phyloP scores from a whole-genome alignment of 805 yeast species.

The Candida peoriensis region DNA sequence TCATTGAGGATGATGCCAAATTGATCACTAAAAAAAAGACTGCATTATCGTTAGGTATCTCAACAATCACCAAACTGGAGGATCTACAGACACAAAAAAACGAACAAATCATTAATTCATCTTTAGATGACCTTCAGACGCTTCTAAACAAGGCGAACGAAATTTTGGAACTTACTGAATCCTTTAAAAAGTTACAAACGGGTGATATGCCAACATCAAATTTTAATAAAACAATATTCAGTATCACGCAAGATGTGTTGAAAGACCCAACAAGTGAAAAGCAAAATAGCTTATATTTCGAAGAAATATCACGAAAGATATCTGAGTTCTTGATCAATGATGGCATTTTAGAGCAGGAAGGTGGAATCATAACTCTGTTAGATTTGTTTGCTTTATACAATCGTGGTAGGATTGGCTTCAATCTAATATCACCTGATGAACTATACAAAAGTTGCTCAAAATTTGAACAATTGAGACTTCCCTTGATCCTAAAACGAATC shows the following conservation, averaged over 20 bases:
- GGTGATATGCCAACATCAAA: slow-evolving; percentile 11
- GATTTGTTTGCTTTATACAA: slow-evolving; percentile 64
- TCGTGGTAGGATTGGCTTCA: slow-evolving; percentile 58
- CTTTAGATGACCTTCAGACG: slow-evolving; percentile 72
- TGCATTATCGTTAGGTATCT: slow-evolving; percentile 58
- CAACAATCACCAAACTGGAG: slow-evolving; percentile 57
- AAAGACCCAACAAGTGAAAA: slow-evolving; percentile 19
- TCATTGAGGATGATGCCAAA: background rate
- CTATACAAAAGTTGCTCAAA: slow-evolving; percentile 54
- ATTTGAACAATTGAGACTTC: slow-evolving; percentile 54
- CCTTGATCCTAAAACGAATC: slow-evolving; percentile 41
- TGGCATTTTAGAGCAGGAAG: slow-evolving; percentile 42
- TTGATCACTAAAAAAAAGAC: slow-evolving; percentile 6
- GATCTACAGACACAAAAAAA: slow-evolving; percentile 52
- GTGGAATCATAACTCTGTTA: slow-evolving; percentile 55
- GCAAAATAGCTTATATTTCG: slow-evolving; percentile 40
- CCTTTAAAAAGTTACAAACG: slow-evolving; percentile 28
- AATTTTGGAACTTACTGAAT: slow-evolving; percentile 47
- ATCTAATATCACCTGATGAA: slow-evolving; percentile 66
- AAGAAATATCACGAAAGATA: slow-evolving; percentile 74
- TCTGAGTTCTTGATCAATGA: slow-evolving; percentile 58
- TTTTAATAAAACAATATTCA: slow-evolving; percentile 14
- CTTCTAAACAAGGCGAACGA: slow-evolving; percentile 77
- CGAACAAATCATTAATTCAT: slow-evolving; percentile 55
- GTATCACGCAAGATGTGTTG: slow-evolving; percentile 11